Conservation (phyloP, 2,329 filamentous ascomycete genomes). For the Ceratocystis harringtonii region DNA sequence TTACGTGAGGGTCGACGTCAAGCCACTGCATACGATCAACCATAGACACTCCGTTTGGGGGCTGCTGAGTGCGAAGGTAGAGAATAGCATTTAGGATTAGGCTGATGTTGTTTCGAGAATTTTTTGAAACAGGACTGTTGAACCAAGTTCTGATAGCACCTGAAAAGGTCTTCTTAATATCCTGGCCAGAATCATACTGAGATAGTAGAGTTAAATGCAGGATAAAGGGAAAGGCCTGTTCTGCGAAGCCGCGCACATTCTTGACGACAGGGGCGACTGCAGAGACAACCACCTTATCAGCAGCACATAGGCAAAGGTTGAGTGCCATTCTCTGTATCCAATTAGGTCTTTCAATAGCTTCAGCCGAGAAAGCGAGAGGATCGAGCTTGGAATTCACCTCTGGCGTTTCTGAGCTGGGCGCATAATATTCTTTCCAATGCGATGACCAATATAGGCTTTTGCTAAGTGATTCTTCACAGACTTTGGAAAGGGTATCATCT, state of each 20-base stretch:
- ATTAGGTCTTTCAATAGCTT: constrained; percentile 30
- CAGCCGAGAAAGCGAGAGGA: constrained; percentile 24
- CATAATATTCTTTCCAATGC: constrained; percentile 40
- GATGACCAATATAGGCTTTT: constrained; percentile 39
- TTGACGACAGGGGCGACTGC: constrained; percentile 52
- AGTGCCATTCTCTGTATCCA: constrained; percentile 49
- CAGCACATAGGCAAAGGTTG: constrained; percentile 14
- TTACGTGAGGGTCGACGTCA: constrained; percentile 58
- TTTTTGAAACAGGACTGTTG: background rate
- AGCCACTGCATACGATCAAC: constrained; percentile 74
- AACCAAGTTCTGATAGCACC: constrained; percentile 44
- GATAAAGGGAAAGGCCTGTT: constrained; percentile 65
- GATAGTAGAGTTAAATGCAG: constrained; percentile 64
- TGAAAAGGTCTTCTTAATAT: constrained; percentile 49
- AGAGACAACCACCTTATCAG: constrained; percentile 43
- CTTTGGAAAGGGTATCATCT: constrained; percentile 34
- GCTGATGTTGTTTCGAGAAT: constrained; percentile 62
- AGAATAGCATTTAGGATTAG: constrained; percentile 66
- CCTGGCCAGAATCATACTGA: constrained; percentile 47
- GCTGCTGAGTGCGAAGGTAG: constrained; percentile 70
- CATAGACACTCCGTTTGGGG: constrained; percentile 61
- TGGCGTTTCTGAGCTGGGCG: constrained; percentile 37
- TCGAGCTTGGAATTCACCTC: constrained; percentile 7
- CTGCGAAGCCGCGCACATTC: constrained; percentile 53
- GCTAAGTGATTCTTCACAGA: constrained; percentile 38